phyloP scores from a whole-genome alignment of 2,329 filamentous ascomycete genomes.

The Fusarium sp. region DNA sequence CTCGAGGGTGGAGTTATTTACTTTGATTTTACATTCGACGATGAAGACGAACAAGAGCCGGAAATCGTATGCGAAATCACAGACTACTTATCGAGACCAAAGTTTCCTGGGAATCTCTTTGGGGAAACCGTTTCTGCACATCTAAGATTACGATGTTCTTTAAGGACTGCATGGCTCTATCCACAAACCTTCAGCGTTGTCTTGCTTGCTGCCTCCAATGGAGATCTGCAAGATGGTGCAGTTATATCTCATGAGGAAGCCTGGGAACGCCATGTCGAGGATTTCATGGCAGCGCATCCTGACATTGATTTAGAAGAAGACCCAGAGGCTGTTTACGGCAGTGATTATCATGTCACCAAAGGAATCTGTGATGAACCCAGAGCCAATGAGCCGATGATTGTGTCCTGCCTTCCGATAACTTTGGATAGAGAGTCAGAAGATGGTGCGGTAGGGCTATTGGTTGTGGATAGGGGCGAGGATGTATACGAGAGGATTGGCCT shows the following conservation, averaged over 20 bases:
- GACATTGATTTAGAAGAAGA: neutral
- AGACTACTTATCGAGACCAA: neutral
- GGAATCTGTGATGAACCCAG: neutral
- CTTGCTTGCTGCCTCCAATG: fast-evolving
- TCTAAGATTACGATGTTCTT: neutral
- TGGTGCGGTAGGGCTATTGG: neutral
- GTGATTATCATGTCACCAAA: fast-evolving
- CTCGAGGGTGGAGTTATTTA: neutral
- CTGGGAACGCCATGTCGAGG: neutral
- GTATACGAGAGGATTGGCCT: neutral
- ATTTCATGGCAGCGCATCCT: neutral
- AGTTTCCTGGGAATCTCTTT: fast-evolving
- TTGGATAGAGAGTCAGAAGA: no score
- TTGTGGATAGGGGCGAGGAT: fast-evolving
- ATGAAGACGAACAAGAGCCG: no score
- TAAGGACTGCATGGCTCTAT: neutral
- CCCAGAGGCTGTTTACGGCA: neutral
- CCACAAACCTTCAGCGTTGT: neutral
- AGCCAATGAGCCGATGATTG: neutral
- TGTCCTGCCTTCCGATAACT: neutral
- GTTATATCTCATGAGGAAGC: neutral
- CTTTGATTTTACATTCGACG: neutral
- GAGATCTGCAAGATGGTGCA: no score
- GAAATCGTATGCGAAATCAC: neutral
- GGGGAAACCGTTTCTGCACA: neutral